These are phyloP conservation scores for Apophysomyces variabilis DNA, from an alignment of 371 early-diverging fungal genomes.

Conservation along the genomic window DNA sequence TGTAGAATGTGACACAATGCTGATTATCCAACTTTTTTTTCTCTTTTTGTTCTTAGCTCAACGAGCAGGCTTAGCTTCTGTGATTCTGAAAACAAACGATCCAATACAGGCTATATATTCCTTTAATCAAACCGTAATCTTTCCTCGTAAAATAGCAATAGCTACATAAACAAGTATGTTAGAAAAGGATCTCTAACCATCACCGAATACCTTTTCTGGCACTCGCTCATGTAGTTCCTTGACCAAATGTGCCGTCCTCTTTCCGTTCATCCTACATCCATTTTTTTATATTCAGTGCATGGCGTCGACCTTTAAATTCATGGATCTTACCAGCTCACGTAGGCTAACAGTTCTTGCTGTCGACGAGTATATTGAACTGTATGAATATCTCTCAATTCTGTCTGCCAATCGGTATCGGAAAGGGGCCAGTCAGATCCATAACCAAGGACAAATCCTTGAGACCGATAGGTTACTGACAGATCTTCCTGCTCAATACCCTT, in stretches of 20 bases:
- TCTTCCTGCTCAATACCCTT: not conserved
- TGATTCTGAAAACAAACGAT: conserved; percentile 1
- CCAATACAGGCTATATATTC: not conserved
- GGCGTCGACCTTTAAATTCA: not conserved
- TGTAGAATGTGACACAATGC: too few relatives aligned
- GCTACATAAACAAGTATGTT: not conserved
- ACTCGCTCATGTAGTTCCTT: conserved; percentile 1
- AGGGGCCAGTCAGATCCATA: not conserved
- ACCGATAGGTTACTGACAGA: not conserved
- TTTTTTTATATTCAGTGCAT: not conserved
- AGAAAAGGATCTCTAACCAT: not conserved
- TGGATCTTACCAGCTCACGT: not conserved
- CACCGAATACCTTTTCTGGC: not conserved
- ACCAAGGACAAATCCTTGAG: not conserved
- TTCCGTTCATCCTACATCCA: not conserved
- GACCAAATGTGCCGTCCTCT: not conserved
- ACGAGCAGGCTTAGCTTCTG: not conserved
- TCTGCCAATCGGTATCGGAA: not conserved
- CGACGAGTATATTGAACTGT: conserved; percentile 1
- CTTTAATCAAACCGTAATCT: not conserved
- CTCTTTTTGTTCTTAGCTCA: not conserved
- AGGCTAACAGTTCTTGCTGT: not conserved
- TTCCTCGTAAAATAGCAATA: not conserved
- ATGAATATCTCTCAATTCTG: not conserved
- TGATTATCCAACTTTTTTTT: too few relatives aligned